A percentile compares a stretch with the other conserved stretches of the same genome.
phyloP scores from a whole-genome alignment of 2,329 filamentous ascomycete species.

The Dryadomyces quercus-mongolicae region DNA sequence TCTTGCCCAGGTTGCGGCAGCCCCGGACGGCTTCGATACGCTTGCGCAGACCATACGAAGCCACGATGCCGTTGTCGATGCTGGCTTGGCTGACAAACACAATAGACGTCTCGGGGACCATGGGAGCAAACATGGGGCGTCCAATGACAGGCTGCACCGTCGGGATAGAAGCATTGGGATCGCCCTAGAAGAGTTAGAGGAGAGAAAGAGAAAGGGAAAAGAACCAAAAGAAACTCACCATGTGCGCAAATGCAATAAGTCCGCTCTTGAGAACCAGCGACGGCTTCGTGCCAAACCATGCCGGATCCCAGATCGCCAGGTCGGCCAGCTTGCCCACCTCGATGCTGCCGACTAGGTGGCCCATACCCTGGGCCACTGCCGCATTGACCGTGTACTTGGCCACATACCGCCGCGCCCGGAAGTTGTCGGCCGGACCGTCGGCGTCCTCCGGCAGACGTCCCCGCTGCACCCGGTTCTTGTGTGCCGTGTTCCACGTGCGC shows the following conservation, averaged over 20 bases:
- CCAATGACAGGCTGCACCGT: slow-evolving; percentile 76
- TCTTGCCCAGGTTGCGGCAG: slow-evolving; percentile 65
- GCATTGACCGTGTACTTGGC: slow-evolving; percentile 97
- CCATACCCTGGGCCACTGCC: slow-evolving; percentile 81
- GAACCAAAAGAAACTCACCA: slow-evolving; percentile 28
- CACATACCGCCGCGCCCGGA: slow-evolving; percentile 82
- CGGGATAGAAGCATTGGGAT: slow-evolving; percentile 74
- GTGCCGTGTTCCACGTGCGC: slow-evolving; percentile 91
- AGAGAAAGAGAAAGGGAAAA: slow-evolving; percentile 2
- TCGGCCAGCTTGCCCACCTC: slow-evolving; percentile 88
- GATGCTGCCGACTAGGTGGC: slow-evolving; percentile 72
- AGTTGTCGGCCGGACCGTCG: slow-evolving; percentile 73
- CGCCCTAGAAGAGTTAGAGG: slow-evolving; percentile 36
- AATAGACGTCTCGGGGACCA: slow-evolving; percentile 60
- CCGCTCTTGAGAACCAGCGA: slow-evolving; percentile 74
- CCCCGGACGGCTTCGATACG: slow-evolving; percentile 67
- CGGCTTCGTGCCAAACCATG: slow-evolving; percentile 81
- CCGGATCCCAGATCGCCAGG: slow-evolving; percentile 74
- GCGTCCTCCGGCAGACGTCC: slow-evolving; percentile 62
- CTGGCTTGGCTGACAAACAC: slow-evolving; percentile 72
- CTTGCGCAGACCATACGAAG: slow-evolving; percentile 65
- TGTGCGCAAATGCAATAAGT: slow-evolving; percentile 69
- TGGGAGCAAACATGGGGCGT: slow-evolving; percentile 73
- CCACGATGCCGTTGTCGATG: slow-evolving; percentile 52
- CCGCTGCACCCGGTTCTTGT: slow-evolving; percentile 88